A percentile compares a stretch with the other conserved stretches of the same genome.
Evolutionary conservation across 805 yeast species (phyloP).

Genomic region (Ogataea salicorniae): DNA sequence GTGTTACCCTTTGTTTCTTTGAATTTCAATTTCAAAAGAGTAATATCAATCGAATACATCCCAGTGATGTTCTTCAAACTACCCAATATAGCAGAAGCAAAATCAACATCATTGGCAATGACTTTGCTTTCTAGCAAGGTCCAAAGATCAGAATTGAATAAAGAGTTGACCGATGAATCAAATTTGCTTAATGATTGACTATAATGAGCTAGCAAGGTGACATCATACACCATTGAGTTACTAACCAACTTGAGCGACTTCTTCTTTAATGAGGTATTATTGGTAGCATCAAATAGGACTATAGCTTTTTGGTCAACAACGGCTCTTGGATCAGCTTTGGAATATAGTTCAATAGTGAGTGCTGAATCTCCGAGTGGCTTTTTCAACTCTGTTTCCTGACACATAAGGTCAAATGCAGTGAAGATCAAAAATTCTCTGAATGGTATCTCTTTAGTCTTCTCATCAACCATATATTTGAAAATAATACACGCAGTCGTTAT

Average conservation of each 20-base stretch:
- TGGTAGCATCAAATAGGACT: slow-evolving; percentile 23
- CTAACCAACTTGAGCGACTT: slow-evolving; percentile 17
- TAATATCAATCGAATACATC: slow-evolving; percentile 22
- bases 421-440: slow-evolving; percentile 23
- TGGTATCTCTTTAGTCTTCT: slow-evolving; percentile 12
- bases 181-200: slow-evolving; percentile 13
- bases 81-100: slow-evolving; percentile 13
- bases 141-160: slow-evolving; percentile 22
- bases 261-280: slow-evolving; percentile 5
- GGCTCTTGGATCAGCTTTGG: slow-evolving; percentile 43
- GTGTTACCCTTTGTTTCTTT: slow-evolving; percentile 3
- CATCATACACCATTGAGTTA: slow-evolving; percentile 21
- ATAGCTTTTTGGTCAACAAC: slow-evolving; percentile 41
- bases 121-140: slow-evolving; percentile 20
- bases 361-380: slow-evolving; percentile 18
- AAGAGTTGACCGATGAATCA: slow-evolving; percentile 16
- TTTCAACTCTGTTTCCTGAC: slow-evolving; percentile 14
- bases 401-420: slow-evolving; percentile 22
- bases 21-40: slow-evolving; percentile 15
- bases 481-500: slow-evolving; percentile 50
- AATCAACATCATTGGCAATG: slow-evolving; percentile 11
- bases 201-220: slow-evolving; percentile 20
- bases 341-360: slow-evolving; percentile 34
- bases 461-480: slow-evolving; percentile 42
- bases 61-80: slow-evolving; percentile 14